These are phyloP conservation scores for Termitomyces sp. DNA, from an alignment of 768 basidiomycete species.

Conservation along the genomic window DNA sequence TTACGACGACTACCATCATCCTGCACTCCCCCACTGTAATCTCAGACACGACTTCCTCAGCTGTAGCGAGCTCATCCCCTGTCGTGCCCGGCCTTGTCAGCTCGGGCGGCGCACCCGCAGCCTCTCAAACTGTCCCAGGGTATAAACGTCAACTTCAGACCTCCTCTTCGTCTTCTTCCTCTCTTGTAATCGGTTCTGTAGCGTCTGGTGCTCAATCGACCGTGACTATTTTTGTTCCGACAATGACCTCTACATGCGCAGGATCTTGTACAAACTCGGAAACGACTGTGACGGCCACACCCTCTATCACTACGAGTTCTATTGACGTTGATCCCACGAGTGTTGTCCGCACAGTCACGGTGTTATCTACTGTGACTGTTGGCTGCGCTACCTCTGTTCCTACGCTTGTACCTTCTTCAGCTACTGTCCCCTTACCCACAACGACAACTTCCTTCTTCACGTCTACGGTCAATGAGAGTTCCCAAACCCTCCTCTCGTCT, in stretches of 20 bases:
- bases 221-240: not conserved
- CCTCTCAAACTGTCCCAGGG: constrained; percentile 5
- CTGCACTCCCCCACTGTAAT: constrained; percentile 3
- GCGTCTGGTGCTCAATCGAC: not conserved
- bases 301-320: not conserved
- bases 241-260: not conserved
- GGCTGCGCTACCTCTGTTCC: constrained; percentile 14
- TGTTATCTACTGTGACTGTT: constrained; percentile 24
- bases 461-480: not conserved
- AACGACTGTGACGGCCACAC: not conserved
- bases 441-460: not conserved
- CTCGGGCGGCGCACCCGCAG: not conserved
- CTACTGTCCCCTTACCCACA: not conserved
- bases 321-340: constrained; percentile 7
- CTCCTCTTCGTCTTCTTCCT: not conserved
- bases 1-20: constrained; percentile 3
- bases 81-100: not conserved
- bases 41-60: constrained; percentile 7
- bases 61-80: not conserved
- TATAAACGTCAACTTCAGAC: constrained; percentile 14
- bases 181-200: not conserved
- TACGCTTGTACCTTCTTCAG: constrained; percentile 3
- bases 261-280: not conserved
- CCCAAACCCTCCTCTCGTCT: not conserved
- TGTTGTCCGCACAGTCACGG: constrained; percentile 28